Conservation (phyloP, 495 filamentous ascomycete genomes). For the Amorphotheca resinae region DNA sequence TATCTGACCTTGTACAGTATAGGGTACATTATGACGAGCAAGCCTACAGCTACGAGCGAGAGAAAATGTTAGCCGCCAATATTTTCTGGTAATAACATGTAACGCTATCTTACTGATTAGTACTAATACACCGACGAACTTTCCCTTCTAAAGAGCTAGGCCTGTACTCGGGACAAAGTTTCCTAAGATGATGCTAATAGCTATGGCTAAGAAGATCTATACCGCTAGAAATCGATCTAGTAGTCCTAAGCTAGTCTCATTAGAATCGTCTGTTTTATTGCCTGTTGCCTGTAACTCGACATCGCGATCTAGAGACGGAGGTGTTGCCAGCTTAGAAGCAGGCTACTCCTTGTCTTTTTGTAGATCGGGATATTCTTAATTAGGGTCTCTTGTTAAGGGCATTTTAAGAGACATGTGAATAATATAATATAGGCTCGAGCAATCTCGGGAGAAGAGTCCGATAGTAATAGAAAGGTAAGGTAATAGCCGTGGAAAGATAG, state of each 20-base stretch:
- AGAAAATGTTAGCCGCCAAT: not conserved
- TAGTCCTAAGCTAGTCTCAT: conserved; percentile 45
- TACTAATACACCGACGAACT: conserved; percentile 60
- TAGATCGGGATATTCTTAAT: not conserved
- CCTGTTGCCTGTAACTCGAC: not conserved
- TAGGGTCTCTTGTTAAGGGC: not conserved
- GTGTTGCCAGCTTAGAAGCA: not conserved
- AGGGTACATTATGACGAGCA: conserved; percentile 68
- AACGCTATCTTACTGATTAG: conserved; percentile 50
- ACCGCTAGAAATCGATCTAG: conserved; percentile 68
- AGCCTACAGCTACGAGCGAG: conserved; percentile 38
- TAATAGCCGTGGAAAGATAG: not conserved
- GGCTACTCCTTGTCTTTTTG: not conserved
- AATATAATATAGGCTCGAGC: not conserved
- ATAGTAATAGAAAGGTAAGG: not conserved
- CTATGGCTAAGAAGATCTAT: conserved; percentile 83
- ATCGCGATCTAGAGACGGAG: not conserved
- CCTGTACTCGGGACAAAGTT: conserved; percentile 59
- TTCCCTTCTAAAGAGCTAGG: conserved; percentile 52
- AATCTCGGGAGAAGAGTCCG: not conserved
- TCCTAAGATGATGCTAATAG: conserved; percentile 63
- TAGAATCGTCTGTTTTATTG: conserved; percentile 21
- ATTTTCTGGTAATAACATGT: not conserved
- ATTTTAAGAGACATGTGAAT: not conserved
- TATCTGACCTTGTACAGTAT: conserved; percentile 76